phyloP scores from a whole-genome alignment of 148 eudicot genomes.

The Camellia sinensis region DNA sequence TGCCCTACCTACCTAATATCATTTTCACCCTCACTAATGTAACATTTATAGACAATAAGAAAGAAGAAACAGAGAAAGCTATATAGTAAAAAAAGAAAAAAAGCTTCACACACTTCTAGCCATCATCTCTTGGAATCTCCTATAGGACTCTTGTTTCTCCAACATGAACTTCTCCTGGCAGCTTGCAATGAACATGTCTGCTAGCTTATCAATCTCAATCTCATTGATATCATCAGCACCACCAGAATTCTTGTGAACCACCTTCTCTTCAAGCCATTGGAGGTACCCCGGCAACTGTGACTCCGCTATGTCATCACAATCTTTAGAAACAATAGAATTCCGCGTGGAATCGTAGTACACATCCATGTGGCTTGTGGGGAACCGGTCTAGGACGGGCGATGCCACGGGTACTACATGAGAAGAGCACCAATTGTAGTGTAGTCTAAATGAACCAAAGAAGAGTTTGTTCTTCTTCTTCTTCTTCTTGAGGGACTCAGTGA shows the following conservation, averaged over 20 bases:
- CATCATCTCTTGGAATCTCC: slow-evolving; percentile 94
- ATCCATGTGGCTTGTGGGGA: slow-evolving; percentile 4
- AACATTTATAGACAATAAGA: background rate
- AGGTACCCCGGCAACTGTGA: slow-evolving; percentile 71
- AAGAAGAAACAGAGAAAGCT: background rate
- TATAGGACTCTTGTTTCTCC: slow-evolving; percentile 88
- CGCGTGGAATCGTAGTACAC: slow-evolving; percentile 70
- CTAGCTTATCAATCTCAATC: slow-evolving; percentile 81
- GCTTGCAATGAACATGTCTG: slow-evolving; percentile 80
- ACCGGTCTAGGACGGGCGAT: slow-evolving; percentile 30
- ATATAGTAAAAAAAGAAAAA: background rate
- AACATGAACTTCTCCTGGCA: slow-evolving; percentile 94
- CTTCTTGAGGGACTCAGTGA: slow-evolving; percentile 30
- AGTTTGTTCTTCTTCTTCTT: slow-evolving; percentile 55
- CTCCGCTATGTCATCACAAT: slow-evolving; percentile 20
- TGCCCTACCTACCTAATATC: background rate
- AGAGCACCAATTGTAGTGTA: slow-evolving; percentile 89
- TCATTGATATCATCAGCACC: slow-evolving; percentile 38
- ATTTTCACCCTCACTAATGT: background rate
- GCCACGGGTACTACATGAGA: slow-evolving; percentile 71
- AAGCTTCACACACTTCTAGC: slow-evolving; percentile 71
- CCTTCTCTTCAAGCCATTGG: slow-evolving; percentile 86
- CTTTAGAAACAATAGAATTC: slow-evolving; percentile 48
- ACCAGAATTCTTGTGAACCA: slow-evolving; percentile 8
- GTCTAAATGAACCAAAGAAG: slow-evolving; percentile 73